Conservation (phyloP, 2,329 filamentous ascomycete genomes). For the Colletotrichum falcatum region DNA sequence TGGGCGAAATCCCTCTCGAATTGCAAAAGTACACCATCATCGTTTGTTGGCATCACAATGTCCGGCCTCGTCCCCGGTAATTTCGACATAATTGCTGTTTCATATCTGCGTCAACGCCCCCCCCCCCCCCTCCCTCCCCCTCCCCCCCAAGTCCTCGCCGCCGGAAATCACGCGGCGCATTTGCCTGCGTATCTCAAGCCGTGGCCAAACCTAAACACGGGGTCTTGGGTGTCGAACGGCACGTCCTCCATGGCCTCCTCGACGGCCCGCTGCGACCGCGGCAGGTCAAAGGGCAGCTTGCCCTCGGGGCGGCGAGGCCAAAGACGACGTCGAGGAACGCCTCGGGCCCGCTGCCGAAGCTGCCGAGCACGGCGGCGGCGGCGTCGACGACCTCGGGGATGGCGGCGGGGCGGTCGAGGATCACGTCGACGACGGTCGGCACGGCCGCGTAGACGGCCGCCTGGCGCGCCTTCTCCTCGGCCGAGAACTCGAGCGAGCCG, state of each 20-base stretch:
- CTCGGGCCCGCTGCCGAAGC: conserved; percentile 54
- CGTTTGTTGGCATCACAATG: background rate
- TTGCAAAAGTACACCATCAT: background rate
- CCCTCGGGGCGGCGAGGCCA: conserved; percentile 53
- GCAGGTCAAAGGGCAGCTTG: conserved; percentile 60
- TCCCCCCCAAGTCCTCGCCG: too few relatives aligned
- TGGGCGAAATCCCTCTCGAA: fast-evolving
- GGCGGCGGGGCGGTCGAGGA: conserved; percentile 55
- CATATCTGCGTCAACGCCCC: background rate
- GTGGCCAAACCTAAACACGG: conserved; percentile 49
- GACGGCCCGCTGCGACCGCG: conserved; percentile 57
- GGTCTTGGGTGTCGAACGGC: conserved; percentile 46
- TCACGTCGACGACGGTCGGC: conserved; percentile 58
- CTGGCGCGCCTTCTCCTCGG: conserved; percentile 45
- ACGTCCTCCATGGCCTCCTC: conserved; percentile 48
- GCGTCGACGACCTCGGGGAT: conserved; percentile 55
- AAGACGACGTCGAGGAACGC: conserved; percentile 60
- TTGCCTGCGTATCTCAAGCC: conserved; percentile 40
- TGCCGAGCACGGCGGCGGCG: conserved; percentile 54
- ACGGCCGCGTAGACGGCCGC: conserved; percentile 52
- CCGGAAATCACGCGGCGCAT: conserved; percentile 8
- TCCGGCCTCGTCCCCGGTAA: too few relatives aligned
- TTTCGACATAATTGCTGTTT: background rate
- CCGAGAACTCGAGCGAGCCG: conserved; percentile 55
- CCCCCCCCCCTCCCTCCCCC: background rate